Evolutionary conservation across 257 asterid species (phyloP).

Genomic region (Verbascum thapsus): DNA sequence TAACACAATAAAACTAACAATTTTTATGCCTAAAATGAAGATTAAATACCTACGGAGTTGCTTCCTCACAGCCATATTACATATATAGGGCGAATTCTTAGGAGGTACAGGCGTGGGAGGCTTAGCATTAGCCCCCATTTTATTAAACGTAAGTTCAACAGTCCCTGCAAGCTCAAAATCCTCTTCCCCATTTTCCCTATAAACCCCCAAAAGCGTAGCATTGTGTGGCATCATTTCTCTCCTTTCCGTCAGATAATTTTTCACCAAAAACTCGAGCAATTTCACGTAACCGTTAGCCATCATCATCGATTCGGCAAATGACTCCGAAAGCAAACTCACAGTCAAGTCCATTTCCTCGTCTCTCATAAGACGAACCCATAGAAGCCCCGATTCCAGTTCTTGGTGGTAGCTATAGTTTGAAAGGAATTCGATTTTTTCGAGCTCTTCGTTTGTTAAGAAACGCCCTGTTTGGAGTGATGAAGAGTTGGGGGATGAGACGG

Average conservation of each 20-base stretch:
- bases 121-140: constrained; percentile 71
- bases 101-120: constrained; percentile 90
- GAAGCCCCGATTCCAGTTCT: constrained; percentile 71
- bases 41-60: constrained; percentile 63
- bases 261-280: constrained; percentile 70
- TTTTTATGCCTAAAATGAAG: constrained; percentile 16
- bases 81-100: constrained; percentile 76
- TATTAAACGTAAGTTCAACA: constrained; percentile 74
- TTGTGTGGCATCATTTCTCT: constrained; percentile 66
- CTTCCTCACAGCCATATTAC: constrained; percentile 90
- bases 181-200: constrained; percentile 64
- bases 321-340: constrained; percentile 68
- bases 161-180: constrained; percentile 88
- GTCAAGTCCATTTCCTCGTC: constrained; percentile 81
- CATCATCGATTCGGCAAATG: constrained; percentile 85
- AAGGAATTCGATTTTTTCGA: constrained; percentile 60
- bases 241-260: constrained; percentile 82
- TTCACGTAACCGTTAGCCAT: constrained; percentile 64
- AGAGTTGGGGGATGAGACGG: constrained; percentile 42
- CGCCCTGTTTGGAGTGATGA: constrained; percentile 54
- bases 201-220: constrained; percentile 81
- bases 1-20: constrained; percentile 14
- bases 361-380: constrained; percentile 71
- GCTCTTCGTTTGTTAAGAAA: constrained; percentile 65
- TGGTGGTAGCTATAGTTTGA: constrained; percentile 58